Base-by-base conservation (phyloP, 768 basidiomycete genomes). In the Cystobasidium onofrii region DNA sequence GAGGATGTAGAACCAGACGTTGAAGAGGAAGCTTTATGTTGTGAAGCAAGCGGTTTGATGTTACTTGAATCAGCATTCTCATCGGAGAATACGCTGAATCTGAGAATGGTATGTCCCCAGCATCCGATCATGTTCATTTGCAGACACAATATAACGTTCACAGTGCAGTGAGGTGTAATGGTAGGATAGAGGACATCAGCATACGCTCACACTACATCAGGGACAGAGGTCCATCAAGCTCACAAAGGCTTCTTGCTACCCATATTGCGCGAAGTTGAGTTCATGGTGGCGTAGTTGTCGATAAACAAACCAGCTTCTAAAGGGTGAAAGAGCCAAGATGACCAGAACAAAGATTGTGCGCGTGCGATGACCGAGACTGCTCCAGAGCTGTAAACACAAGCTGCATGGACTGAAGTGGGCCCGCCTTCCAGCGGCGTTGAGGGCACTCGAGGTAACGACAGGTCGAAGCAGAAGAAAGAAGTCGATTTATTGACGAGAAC, bases 71-170 rank as follows among this genome's bases (percentile, higher is more conserved):
- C 57, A 6, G 17, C 57, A 29, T 60, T 60, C 33, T 60, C 57
- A 60, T 60, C 57, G 12, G 57, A 60, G 57, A 29, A 60, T 12
- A 60, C 57, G 57, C 57, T 60, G 57, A 60, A 60, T 12, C 57
- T 60, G 46, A 50, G 46, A 50, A 50, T 50, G 46, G 46, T n/a
- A 50, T 50, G 9, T 20, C 4, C 18, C 18, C 18, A 18, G 7
- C 18, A 18, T 43, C 18, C 46, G 46, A 50, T 50, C 46, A 50
- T 20, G 46, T 50, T 50, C 18, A 50, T 50, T 50, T 50, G 46
- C 9, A 20, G 46, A 50, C 39, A n/a, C n/a, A n/a, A n/a, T n/a
- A n/a, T n/a, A 39, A 39, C 39, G 15, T 39, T 39, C 7, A 15
- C 39, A n/a, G 46, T 12, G 46, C 12, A 20, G 6, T 20, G 46